phyloP scores from a whole-genome alignment of 306 rosid species.

The Arachis stenosperma region DNA sequence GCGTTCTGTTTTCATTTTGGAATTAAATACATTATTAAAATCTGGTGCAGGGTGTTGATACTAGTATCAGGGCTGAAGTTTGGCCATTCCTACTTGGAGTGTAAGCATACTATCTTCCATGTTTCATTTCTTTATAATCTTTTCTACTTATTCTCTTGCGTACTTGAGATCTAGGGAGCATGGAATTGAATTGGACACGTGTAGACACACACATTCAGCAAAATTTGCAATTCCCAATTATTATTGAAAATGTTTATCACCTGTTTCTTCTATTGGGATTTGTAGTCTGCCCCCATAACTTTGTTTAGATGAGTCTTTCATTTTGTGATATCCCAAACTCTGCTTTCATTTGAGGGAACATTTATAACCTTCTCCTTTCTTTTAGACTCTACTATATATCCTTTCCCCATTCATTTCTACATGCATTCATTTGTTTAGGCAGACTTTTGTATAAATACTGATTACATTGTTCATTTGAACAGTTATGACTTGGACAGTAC shows the following conservation, averaged over 20 bases:
- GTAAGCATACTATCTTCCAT: constrained; percentile 58
- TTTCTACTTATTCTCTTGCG: constrained; percentile 14
- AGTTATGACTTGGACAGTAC: constrained; percentile 85
- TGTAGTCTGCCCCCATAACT: constrained; percentile 8
- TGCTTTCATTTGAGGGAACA: constrained; percentile 21
- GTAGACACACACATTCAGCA: constrained; percentile 13
- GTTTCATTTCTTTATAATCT: constrained; percentile 25
- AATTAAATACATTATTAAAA: constrained; percentile 36
- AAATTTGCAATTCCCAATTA: constrained; percentile 22
- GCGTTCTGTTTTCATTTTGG: constrained; percentile 21
- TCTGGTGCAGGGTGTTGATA: constrained; percentile 87
- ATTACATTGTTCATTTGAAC: constrained; percentile 46
- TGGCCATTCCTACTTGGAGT: constrained; percentile 99
- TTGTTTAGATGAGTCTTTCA: constrained; percentile 22
- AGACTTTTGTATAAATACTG: constrained; percentile 40
- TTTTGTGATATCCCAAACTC: constrained; percentile 19
- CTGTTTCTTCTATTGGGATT: constrained; percentile 17
- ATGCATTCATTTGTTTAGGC: neutral
- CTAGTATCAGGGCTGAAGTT: constrained; percentile 87
- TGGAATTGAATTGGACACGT: constrained; percentile 13
- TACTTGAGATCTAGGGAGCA: constrained; percentile 29
- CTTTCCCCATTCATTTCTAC: neutral
- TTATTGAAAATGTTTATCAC: constrained; percentile 5
- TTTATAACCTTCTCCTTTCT: constrained; percentile 22
- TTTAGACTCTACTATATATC: neutral